These are phyloP conservation scores for Betula pendula DNA, from an alignment of 306 rosid genomes.

Conservation along the genomic window DNA sequence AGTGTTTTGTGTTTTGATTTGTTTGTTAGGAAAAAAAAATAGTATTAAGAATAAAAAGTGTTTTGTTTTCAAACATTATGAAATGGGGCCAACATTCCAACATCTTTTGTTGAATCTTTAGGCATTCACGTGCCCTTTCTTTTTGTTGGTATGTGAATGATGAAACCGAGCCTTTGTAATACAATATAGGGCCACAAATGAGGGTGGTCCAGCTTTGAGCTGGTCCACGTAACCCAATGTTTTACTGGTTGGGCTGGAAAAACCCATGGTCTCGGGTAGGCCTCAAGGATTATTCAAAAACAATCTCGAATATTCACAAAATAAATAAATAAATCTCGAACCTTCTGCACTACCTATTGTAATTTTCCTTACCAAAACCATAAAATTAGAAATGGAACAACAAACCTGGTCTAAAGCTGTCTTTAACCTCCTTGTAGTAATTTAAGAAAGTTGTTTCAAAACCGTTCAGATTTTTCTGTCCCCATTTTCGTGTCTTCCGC, in stretches of 20 bases:
- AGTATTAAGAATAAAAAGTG: no score
- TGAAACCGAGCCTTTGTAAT: not conserved
- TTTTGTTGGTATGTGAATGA: not conserved
- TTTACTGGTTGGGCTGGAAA: not conserved
- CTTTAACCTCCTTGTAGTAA: not conserved
- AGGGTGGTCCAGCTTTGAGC: constrained; percentile 7
- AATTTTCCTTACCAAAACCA: not conserved
- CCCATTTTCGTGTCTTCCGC: no score
- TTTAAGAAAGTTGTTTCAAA: not conserved
- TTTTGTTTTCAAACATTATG: no score
- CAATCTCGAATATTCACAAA: no score
- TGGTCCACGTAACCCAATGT: not conserved
- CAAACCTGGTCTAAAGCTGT: not conserved
- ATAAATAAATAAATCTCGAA: no score
- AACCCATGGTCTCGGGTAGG: not conserved
- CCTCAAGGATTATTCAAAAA: not conserved
- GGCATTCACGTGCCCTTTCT: not conserved
- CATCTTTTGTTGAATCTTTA: no score
- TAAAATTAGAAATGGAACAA: not conserved
- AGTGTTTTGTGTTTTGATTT: no score
- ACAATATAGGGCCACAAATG: not conserved
- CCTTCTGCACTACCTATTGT: no score
- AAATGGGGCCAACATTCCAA: no score
- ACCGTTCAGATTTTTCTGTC: not conserved
- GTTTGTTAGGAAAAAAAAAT: no score